phyloP scores from a whole-genome alignment of 1,284 basidiomycete species.

The Filobasidium uniguttulatum region DNA sequence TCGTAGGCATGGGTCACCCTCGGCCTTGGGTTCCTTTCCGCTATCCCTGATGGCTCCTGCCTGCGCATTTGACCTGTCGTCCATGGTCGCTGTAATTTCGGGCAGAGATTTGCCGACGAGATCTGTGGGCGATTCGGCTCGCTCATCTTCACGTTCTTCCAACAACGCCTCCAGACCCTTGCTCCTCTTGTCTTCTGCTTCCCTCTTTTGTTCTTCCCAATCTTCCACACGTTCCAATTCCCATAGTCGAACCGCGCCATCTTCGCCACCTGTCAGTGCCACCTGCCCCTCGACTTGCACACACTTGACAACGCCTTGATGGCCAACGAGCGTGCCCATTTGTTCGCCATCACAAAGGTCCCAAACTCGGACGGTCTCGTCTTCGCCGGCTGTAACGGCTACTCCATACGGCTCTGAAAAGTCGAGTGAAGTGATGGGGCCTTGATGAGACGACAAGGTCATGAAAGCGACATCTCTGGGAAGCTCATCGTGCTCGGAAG shows the following conservation, averaged over 20 bases:
- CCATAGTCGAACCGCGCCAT: slow-evolving; percentile 74
- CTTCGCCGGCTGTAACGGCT: slow-evolving; percentile 66
- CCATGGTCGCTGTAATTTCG: neutral
- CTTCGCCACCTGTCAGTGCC: slow-evolving; percentile 79
- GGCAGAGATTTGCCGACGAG: neutral
- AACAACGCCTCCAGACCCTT: slow-evolving; percentile 30
- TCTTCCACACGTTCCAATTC: slow-evolving; percentile 67
- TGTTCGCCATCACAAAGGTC: slow-evolving; percentile 49
- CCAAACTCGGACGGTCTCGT: slow-evolving; percentile 47
- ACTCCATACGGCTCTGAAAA: slow-evolving; percentile 94
- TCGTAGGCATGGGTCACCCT: slow-evolving; percentile 49
- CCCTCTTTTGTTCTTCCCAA: slow-evolving; percentile 51
- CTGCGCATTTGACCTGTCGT: neutral
- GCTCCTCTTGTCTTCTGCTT: slow-evolving; percentile 30
- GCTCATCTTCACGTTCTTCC: slow-evolving; percentile 19
- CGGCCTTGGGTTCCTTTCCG: slow-evolving; percentile 19
- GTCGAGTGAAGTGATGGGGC: slow-evolving; percentile 76
- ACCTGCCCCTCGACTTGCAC: slow-evolving; percentile 86
- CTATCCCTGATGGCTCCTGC: slow-evolving; percentile 1
- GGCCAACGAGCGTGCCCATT: slow-evolving; percentile 66
- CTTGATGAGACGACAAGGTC: slow-evolving; percentile 68
- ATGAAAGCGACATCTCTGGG: slow-evolving; percentile 93
- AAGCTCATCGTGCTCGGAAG: slow-evolving; percentile 92
- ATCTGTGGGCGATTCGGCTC: slow-evolving; percentile 3
- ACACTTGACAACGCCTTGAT: slow-evolving; percentile 63